Evolutionary conservation across 495 filamentous ascomycete species (phyloP).

Genomic region (Neurospora sp.): DNA sequence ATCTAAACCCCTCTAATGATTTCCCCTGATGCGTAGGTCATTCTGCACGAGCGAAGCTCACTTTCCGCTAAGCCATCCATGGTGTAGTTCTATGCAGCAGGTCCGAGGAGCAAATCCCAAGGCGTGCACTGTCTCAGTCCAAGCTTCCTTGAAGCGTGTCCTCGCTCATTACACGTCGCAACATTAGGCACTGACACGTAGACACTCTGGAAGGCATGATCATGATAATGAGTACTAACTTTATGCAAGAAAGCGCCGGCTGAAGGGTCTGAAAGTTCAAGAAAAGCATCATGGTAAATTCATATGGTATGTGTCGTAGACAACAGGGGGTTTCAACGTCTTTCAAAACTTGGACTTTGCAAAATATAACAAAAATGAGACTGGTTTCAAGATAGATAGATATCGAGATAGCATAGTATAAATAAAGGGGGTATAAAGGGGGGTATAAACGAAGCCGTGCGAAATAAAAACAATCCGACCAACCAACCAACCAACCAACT

Average conservation of each 20-base stretch:
- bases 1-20: background rate
- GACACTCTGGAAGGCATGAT: background rate
- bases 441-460: background rate
- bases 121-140: background rate
- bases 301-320: background rate
- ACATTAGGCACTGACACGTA: background rate
- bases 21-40: background rate
- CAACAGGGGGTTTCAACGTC: background rate
- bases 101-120: background rate
- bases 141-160: background rate
- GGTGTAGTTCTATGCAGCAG: background rate
- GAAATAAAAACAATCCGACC: background rate
- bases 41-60: background rate
- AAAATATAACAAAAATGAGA: background rate
- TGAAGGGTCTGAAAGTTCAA: background rate
- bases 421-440: background rate
- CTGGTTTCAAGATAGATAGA: background rate
- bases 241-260: background rate
- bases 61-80: background rate
- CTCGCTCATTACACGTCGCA: background rate
- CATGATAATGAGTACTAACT: background rate
- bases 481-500: background rate
- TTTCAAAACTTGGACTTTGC: background rate
- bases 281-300: background rate
- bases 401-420: background rate